Percentiles rank a stretch among this genome's conserved stretches.
Conservation (phyloP, 176 grass and related monocot genomes). For the Oryza coarctata region DNA sequence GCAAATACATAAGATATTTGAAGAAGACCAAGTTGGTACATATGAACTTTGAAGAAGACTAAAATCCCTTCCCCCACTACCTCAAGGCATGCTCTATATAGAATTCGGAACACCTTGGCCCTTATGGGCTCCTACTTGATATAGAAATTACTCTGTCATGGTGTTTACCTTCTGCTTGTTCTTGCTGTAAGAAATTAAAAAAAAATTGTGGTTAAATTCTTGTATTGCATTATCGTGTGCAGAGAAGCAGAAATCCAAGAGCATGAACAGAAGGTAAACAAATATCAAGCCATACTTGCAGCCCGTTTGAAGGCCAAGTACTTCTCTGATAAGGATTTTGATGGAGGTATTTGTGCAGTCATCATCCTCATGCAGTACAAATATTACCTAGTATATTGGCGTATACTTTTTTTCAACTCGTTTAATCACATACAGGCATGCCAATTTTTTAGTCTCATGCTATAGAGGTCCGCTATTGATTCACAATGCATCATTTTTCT, state of each 20-base stretch:
- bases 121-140: neutral
- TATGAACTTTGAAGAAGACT: neutral
- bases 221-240: slow-evolving; percentile 8
- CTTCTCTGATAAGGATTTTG: slow-evolving; percentile 66
- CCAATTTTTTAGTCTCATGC: neutral
- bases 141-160: slow-evolving; percentile 19
- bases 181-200: slow-evolving; percentile 11
- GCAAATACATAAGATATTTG: neutral
- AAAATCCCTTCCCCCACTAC: neutral
- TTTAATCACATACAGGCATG: neutral
- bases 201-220: neutral
- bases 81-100: slow-evolving; percentile 3
- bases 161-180: slow-evolving; percentile 29
- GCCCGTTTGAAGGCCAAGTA: slow-evolving; percentile 63
- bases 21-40: neutral
- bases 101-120: slow-evolving; percentile 26
- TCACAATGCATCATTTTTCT: slow-evolving; percentile 1
- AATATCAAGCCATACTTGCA: slow-evolving; percentile 56
- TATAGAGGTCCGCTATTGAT: neutral
- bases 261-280: slow-evolving; percentile 51
- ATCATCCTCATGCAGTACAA: slow-evolving; percentile 6
- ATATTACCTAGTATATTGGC: neutral
- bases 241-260: slow-evolving; percentile 45
- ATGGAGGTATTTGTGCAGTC: slow-evolving; percentile 46
- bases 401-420: neutral